These are phyloP conservation scores for Dalbergia oliveri DNA, from an alignment of 306 rosid species.

Conservation along the genomic window DNA sequence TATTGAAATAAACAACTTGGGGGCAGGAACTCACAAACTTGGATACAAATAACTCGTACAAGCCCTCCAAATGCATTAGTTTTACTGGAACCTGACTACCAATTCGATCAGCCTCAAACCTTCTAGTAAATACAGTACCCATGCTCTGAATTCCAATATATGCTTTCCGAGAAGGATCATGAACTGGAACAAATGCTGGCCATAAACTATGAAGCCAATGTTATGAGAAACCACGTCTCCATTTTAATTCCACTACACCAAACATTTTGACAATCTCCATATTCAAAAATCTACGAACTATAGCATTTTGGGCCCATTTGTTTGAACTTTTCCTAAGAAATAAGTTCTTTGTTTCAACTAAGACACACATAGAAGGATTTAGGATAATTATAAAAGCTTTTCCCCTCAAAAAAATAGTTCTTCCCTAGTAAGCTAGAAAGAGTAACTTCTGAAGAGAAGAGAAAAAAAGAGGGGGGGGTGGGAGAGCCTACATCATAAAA, in stretches of 20 bases:
- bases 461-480: too few species aligned
- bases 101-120: constrained; percentile 91
- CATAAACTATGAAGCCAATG: constrained; percentile 72
- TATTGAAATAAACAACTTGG: constrained; percentile 30
- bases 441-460: neutral
- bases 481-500: neutral
- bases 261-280: constrained; percentile 19
- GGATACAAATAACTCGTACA: constrained; percentile 87
- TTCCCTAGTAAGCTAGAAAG: neutral
- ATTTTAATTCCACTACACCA: constrained; percentile 23
- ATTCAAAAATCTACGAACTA: neutral
- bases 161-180: constrained; percentile 93
- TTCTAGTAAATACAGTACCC: constrained; percentile 97
- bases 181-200: constrained; percentile 99
- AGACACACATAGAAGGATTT: too few species aligned
- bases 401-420: neutral
- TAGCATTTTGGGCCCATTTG: neutral
- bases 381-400: neutral
- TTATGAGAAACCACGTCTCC: constrained; percentile 44
- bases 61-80: constrained; percentile 96
- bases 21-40: constrained; percentile 81
- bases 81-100: constrained; percentile 92
- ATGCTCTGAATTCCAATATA: constrained; percentile 94
- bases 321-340: neutral
- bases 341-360: neutral